Evolutionary conservation across 805 yeast genomes (phyloP), one percentile per base, ranked within the genome.

Genomic region (Cephaloascus albidus): DNA sequence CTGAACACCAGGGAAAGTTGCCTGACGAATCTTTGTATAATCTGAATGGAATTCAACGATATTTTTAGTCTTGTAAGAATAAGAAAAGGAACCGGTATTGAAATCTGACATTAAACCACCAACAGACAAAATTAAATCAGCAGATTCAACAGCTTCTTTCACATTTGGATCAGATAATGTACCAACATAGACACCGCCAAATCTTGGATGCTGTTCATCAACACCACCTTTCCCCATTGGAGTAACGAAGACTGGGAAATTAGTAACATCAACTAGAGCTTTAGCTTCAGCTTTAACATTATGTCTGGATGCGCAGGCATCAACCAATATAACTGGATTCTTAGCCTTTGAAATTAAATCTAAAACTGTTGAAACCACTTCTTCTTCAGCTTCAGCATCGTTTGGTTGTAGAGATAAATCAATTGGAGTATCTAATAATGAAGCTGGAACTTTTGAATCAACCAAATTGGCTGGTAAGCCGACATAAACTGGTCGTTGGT

Each of bases 181-280:
- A 33, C 68, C 68, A 23, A 61, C 63, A 41, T 61, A 63, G 20
- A 61, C 67, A 40, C 68, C 68, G 18, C 68, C 68, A 42, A 60
- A 63, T 43, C 60, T 46, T 3, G 58, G 42, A 12, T 58, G 45
- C 14, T 48, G 55, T 51, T 63, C 68, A 48, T 59, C 58, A 40
- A 63, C 53, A 15, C 53, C 46, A 37, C 64, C 59, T 50, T 63
- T 63, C 49, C 67, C 68, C 68, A 63, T 61, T 19, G 68, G 68
- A 20, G 68, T 62, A 34, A 58, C 54, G 47, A 47, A 63, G 15
- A 59, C 65, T 2, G 68, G 68, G 57, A 61, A 62, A 53, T 62
- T 61, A 32, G 68, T 63, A n/a, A 49, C 40, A 41, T 59, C 59
- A 38, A 61, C 61, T 48, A 63, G 57, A 35, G 48, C 45, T 30